phyloP scores from a whole-genome alignment of 2,329 filamentous ascomycete genomes.

The Epichloe gansuensis region DNA sequence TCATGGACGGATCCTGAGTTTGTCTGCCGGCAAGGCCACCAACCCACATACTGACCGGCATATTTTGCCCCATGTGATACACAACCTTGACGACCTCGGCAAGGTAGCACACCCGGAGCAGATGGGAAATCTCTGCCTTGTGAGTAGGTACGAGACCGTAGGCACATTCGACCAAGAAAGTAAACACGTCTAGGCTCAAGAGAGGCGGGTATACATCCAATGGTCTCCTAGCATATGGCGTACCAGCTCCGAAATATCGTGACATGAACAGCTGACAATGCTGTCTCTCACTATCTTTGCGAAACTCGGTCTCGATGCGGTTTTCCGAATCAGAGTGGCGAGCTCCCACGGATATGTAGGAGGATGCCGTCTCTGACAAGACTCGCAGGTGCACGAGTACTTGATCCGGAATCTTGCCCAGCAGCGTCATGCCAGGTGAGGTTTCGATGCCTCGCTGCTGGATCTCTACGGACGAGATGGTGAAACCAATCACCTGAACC shows the following conservation, averaged over 20 bases:
- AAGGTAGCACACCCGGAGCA: slow-evolving; percentile 77
- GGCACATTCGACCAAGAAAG: slow-evolving; percentile 70
- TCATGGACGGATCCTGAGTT: slow-evolving; percentile 32
- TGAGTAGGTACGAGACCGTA: slow-evolving; percentile 57
- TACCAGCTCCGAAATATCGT: slow-evolving; percentile 30
- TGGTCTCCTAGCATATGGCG: slow-evolving; percentile 14
- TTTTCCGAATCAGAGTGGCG: slow-evolving; percentile 48
- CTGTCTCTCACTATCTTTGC: slow-evolving; percentile 55
- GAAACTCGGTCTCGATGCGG: slow-evolving; percentile 53
- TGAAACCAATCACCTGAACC: slow-evolving; percentile 60
- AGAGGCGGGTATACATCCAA: slow-evolving; percentile 42
- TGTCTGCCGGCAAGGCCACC: slow-evolving; percentile 29
- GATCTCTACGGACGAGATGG: slow-evolving; percentile 81
- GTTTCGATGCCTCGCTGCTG: slow-evolving; percentile 75
- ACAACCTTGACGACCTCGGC: slow-evolving; percentile 82
- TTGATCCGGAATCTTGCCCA: slow-evolving; percentile 77
- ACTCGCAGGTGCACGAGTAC: slow-evolving; percentile 77
- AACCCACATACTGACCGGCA: slow-evolving; percentile 37
- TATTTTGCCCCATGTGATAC: slow-evolving; percentile 42
- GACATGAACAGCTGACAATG: slow-evolving; percentile 63
- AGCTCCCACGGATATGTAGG: slow-evolving; percentile 67
- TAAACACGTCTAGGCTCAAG: slow-evolving; percentile 57
- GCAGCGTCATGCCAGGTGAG: slow-evolving; percentile 57
- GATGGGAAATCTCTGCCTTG: slow-evolving; percentile 60
- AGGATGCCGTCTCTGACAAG: slow-evolving; percentile 74